phyloP scores from a whole-genome alignment of 2,329 filamentous ascomycete genomes.

The Dichotomopilus funicola region DNA sequence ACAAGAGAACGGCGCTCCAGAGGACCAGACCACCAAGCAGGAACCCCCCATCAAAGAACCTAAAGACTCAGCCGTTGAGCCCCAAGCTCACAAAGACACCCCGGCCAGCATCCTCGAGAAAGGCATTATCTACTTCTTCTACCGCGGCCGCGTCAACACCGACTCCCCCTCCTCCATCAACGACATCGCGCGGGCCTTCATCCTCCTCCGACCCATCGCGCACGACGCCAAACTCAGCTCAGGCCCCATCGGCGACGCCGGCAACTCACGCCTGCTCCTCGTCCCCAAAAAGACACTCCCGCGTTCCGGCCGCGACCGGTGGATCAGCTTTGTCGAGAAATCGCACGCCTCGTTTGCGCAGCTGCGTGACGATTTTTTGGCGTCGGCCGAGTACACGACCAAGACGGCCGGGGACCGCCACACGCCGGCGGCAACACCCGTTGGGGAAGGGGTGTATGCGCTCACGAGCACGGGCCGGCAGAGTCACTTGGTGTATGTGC shows the following conservation, averaged over 20 bases:
- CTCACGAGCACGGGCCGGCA: constrained; percentile 65
- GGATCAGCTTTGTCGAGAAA: constrained; percentile 81
- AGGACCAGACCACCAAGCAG: neutral
- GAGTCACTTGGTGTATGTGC: constrained; percentile 72
- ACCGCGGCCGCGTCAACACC: constrained; percentile 67
- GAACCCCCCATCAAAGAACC: constrained; percentile 9
- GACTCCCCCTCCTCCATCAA: constrained; percentile 61
- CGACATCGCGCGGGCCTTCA: constrained; percentile 72
- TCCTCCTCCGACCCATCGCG: constrained; percentile 69
- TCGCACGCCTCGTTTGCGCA: constrained; percentile 56
- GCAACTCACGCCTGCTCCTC: constrained; percentile 65
- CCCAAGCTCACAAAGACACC: constrained; percentile 28
- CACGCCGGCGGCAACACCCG: constrained; percentile 61
- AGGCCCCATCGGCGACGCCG: constrained; percentile 38
- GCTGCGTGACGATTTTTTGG: constrained; percentile 67
- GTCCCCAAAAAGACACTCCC: constrained; percentile 83
- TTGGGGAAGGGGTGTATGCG: constrained; percentile 82
- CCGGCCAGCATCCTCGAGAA: constrained; percentile 67
- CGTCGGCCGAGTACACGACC: constrained; percentile 63
- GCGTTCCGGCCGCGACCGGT: constrained; percentile 58
- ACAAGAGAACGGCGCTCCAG: constrained; percentile 11
- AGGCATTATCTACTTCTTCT: constrained; percentile 87
- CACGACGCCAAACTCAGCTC: constrained; percentile 55
- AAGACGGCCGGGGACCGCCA: constrained; percentile 66
- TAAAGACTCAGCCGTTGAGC: constrained; percentile 24